Percentiles rank a stretch among this genome's conserved stretches.
These are phyloP conservation scores for Cadophora gregata DNA, from an alignment of 2,329 filamentous ascomycete species.

Conservation along the genomic window DNA sequence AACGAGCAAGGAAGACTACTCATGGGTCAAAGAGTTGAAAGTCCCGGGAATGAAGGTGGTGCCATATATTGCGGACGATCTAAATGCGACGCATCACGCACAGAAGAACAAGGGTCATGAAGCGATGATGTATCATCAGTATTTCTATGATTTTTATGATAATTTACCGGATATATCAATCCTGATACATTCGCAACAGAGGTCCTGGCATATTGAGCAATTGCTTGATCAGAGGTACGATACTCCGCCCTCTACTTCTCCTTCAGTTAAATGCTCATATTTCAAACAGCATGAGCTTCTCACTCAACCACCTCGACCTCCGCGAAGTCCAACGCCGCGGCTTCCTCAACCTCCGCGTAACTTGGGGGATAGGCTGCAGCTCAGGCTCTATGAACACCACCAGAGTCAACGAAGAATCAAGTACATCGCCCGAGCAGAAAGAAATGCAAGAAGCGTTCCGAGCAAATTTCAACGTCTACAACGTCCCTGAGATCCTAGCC, in stretches of 20 bases:
- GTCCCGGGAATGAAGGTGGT: conserved; percentile 41
- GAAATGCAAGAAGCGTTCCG: conserved; percentile 36
- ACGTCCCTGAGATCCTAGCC: conserved; percentile 56
- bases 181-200: conserved; percentile 52
- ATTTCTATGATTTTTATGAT: conserved; percentile 66
- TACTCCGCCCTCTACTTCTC: neutral
- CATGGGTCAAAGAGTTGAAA: conserved; percentile 31
- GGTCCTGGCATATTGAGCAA: conserved; percentile 43
- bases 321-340: conserved; percentile 54
- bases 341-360: conserved; percentile 66
- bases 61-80: conserved; percentile 38
- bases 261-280: neutral
- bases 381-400: conserved; percentile 44
- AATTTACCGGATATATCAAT: conserved; percentile 47
- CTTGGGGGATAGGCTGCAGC: conserved; percentile 63
- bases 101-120: conserved; percentile 52
- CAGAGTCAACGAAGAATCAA: conserved; percentile 29
- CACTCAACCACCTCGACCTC: conserved; percentile 36
- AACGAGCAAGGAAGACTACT: conserved; percentile 29
- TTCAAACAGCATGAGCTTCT: conserved; percentile 30
- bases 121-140: conserved; percentile 50
- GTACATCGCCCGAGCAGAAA: conserved; percentile 26
- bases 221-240: conserved; percentile 33
- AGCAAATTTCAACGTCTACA: conserved; percentile 35
- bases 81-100: conserved; percentile 50